Conservation (phyloP, 2,329 filamentous ascomycete species). For the Knoxdaviesia proteae region DNA sequence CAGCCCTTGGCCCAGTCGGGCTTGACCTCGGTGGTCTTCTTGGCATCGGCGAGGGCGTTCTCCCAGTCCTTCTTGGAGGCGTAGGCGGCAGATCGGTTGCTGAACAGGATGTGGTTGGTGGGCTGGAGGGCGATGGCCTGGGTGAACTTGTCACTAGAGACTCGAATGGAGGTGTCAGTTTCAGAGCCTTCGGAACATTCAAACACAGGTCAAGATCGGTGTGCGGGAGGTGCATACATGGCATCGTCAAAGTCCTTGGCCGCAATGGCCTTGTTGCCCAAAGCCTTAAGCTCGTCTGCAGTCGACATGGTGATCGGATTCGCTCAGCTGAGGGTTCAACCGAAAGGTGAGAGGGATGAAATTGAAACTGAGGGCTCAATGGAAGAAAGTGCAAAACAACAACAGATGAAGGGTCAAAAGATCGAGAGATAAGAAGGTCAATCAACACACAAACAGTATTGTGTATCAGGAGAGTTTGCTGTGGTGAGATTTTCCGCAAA, state of each 20-base stretch:
- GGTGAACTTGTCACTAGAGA: conserved; percentile 67
- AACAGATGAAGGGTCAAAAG: no score
- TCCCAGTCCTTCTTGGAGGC: conserved; percentile 81
- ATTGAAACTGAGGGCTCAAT: no score
- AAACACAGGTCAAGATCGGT: background rate
- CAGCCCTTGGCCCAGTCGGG: conserved; percentile 97
- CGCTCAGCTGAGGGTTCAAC: no score
- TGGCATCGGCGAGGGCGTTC: conserved; percentile 69
- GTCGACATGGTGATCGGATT: conserved; percentile 24
- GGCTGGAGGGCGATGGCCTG: conserved; percentile 79
- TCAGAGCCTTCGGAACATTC: background rate
- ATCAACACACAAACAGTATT: no score
- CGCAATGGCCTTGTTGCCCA: conserved; percentile 96
- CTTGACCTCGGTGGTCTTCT: conserved; percentile 86
- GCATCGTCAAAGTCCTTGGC: conserved; percentile 94
- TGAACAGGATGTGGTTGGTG: conserved; percentile 89
- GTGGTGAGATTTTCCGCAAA: no score
- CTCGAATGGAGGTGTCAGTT: background rate
- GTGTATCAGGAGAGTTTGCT: no score
- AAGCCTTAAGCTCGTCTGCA: conserved; percentile 73
- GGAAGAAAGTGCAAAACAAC: no score
- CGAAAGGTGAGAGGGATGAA: no score
- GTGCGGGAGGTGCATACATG: conserved; percentile 41
- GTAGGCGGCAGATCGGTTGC: conserved; percentile 76
- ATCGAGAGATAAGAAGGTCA: no score